A percentile compares a stretch with the other conserved stretches of the same genome.
Conservation (phyloP, 495 filamentous ascomycete genomes). For the Penicillium parvum region DNA sequence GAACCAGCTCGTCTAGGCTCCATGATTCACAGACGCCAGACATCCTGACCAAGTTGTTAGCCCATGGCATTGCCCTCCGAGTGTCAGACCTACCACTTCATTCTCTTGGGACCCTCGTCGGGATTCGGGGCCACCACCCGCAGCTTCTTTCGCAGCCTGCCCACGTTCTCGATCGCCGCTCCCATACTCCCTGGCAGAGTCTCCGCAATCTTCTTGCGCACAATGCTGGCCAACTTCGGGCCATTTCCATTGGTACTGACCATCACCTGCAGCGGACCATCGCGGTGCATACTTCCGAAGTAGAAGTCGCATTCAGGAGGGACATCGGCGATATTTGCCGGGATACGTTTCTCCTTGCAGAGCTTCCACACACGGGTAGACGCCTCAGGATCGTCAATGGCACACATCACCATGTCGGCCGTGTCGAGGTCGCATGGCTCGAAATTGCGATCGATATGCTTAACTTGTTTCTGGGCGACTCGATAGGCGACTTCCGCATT, state of each 20-base stretch:
- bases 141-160: slow-evolving; percentile 71
- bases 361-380: slow-evolving; percentile 86
- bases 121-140: slow-evolving; percentile 65
- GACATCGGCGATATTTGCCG: slow-evolving; percentile 95
- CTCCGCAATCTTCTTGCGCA: slow-evolving; percentile 76
- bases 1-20: slow-evolving; percentile 77
- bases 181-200: slow-evolving; percentile 72
- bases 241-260: slow-evolving; percentile 97
- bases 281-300: slow-evolving; percentile 91
- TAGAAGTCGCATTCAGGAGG: slow-evolving; percentile 98
- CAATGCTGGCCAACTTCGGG: slow-evolving; percentile 81
- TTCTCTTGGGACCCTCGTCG: slow-evolving; percentile 79
- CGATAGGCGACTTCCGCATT: slow-evolving; percentile 85
- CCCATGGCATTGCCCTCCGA: too few species aligned
- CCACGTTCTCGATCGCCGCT: slow-evolving; percentile 77
- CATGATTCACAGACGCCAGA: slow-evolving; percentile 84
- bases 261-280: slow-evolving; percentile 96
- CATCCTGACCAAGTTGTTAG: too few species aligned
- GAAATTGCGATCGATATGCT: slow-evolving; percentile 77
- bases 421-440: slow-evolving; percentile 72
- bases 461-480: slow-evolving; percentile 65
- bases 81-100: slow-evolving; percentile 67
- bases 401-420: slow-evolving; percentile 83
- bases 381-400: slow-evolving; percentile 86
- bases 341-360: slow-evolving; percentile 77